Evolutionary conservation across 495 filamentous ascomycete genomes (phyloP), one percentile per base, ranked within the genome.

Genomic region (Penicillium roqueforti): DNA sequence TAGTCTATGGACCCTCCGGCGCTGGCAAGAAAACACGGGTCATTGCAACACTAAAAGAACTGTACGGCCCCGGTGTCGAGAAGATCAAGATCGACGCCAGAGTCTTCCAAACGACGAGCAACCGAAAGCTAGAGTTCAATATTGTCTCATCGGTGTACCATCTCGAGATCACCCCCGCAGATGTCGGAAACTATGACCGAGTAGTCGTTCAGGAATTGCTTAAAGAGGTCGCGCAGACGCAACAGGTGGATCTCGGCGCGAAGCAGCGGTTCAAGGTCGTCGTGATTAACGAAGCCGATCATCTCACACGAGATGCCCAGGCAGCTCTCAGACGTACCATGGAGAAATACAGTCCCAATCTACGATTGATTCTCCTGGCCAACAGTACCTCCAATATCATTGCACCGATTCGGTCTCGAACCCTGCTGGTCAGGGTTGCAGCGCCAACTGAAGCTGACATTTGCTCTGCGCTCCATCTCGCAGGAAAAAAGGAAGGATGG

Each of bases 251-350:
- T 67, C 79, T 89, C 52, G 71, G 81, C 6, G 93, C 95, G 25
- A 87, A 84, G 65, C 93, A 98, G 67, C 80, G 84, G 40, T 98
- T 98, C 77, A 98, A 98, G 75, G 90, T 98, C 11, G 95, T 98
- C 2, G 91, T 98, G 32, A 96, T 98, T 77, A 98, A 98, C 63
- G 93, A 98, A 74, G 93, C 93, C n/a, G 95, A 98, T 61, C 87
- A 96, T 61, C 76, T 98, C 43, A 95, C 87, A 1, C 75, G 93
- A 38, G 93, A 98, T 80, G 93, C 93, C 6, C 93, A 98, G 72
- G 95, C 95, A 1, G 93, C 93, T 46, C 76, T 98, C 66, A 82
- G 93, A 66, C 79, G 93, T 51, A 98, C 93, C 0, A 98, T 98
- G 93, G 93, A 98, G 75, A 98, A 98, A 76, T 98, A 98, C 73